Evolutionary conservation across 2,329 filamentous ascomycete genomes (phyloP).

Genomic region (Aspergillus tamarii): DNA sequence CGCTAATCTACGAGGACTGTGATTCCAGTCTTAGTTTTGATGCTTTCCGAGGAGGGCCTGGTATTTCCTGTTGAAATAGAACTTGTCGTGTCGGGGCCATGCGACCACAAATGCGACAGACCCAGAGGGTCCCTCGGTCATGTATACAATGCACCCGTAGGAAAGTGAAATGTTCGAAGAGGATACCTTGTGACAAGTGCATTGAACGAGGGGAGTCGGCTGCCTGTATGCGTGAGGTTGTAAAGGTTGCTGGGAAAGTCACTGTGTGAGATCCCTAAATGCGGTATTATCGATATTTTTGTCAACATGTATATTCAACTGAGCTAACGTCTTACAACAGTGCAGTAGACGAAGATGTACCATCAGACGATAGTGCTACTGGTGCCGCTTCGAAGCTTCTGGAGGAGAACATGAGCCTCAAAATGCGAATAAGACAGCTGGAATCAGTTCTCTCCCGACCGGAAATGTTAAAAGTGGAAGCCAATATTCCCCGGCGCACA

Average conservation of each 20-base stretch:
- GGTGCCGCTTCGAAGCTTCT: background rate
- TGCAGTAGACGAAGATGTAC: background rate
- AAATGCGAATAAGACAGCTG: constrained; percentile 7
- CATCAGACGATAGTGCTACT: background rate
- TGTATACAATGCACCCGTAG: constrained; percentile 10
- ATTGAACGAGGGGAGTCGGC: constrained; percentile 7
- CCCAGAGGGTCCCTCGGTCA: constrained; percentile 9
- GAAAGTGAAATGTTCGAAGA: constrained; percentile 12
- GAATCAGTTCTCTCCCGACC: constrained; percentile 7
- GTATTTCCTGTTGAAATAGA: rapidly evolving
- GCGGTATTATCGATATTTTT: background rate
- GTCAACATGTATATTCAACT: background rate
- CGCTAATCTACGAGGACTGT: background rate
- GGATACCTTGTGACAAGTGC: constrained; percentile 10
- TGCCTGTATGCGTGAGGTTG: constrained; percentile 7
- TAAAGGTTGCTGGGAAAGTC: constrained; percentile 10
- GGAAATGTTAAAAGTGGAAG: constrained; percentile 2
- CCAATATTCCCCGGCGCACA: background rate
- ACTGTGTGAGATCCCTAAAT: background rate
- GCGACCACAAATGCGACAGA: constrained; percentile 8
- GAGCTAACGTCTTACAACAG: background rate
- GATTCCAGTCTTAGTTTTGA: background rate
- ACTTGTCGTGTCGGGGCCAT: background rate
- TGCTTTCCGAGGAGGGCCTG: background rate
- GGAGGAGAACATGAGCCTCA: background rate